Evolutionary conservation across 345 rosid genomes (phyloP).

Genomic region (Cardamine occulta): DNA sequence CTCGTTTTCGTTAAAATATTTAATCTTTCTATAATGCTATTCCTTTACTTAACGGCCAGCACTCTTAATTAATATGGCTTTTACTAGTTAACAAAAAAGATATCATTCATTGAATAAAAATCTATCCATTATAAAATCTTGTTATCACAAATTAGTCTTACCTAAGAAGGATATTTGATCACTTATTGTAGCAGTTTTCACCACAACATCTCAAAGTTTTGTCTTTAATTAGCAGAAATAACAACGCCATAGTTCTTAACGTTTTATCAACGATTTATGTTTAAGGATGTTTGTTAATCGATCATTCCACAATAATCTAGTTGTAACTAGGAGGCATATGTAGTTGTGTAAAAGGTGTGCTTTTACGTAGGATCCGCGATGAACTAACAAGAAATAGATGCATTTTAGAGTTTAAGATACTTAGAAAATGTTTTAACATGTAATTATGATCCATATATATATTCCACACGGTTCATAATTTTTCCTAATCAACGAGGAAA

Average conservation of each 20-base stretch:
- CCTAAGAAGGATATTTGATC: not conserved
- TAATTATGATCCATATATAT: not conserved
- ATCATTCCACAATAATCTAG: not conserved
- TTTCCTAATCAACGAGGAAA: slow-evolving; percentile 9
- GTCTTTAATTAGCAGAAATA: not conserved
- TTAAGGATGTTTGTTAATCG: not conserved
- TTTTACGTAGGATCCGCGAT: not conserved
- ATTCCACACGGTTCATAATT: not conserved
- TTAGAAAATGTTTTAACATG: not conserved
- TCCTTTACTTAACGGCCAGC: not conserved
- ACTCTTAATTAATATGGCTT: not conserved
- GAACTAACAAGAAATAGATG: not conserved
- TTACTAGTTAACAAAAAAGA: not conserved
- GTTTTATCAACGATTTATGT: too few relatives aligned
- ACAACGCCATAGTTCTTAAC: not conserved
- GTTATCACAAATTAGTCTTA: not conserved
- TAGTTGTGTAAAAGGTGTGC: not conserved
- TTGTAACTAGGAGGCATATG: not conserved
- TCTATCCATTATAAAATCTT: not conserved
- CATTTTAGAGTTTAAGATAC: not conserved
- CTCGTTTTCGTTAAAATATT: not conserved
- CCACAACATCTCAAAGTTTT: not conserved
- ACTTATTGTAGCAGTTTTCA: not conserved
- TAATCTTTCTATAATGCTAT: not conserved
- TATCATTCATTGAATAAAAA: not conserved